These are phyloP conservation scores for Eutrema yunnanense DNA, from an alignment of 345 rosid genomes.

Conservation along the genomic window DNA sequence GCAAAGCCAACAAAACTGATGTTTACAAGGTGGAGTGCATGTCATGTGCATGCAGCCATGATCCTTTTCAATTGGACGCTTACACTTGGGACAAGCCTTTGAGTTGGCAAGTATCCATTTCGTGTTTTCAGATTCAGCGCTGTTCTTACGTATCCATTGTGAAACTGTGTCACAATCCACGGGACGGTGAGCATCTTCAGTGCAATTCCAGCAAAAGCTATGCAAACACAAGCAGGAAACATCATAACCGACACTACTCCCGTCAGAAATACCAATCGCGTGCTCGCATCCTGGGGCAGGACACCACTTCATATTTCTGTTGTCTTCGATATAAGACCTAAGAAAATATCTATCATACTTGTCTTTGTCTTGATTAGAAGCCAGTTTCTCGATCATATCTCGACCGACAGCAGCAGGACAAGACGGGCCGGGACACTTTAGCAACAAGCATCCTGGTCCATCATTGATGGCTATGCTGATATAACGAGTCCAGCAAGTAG, in stretches of 20 bases:
- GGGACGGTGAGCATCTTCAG: background rate
- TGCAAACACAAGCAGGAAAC: slow-evolving; percentile 1
- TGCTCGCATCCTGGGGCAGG: slow-evolving; percentile 10
- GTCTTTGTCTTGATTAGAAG: background rate
- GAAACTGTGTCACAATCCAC: background rate
- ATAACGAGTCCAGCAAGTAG: background rate
- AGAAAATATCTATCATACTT: background rate
- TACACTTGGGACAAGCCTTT: slow-evolving; percentile 1
- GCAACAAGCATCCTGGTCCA: slow-evolving; percentile 5
- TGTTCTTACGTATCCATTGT: background rate
- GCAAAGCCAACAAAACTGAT: slow-evolving; percentile 6
- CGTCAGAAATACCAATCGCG: background rate
- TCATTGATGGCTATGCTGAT: background rate
- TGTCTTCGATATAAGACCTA: slow-evolving; percentile 2
- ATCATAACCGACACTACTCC: background rate
- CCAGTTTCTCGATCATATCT: background rate
- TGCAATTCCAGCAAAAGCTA: slow-evolving; percentile 9
- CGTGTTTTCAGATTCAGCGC: background rate
- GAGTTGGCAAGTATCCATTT: background rate
- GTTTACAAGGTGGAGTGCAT: background rate
- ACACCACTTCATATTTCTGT: slow-evolving; percentile 6
- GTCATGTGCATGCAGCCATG: slow-evolving; percentile 9
- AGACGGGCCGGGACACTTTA: background rate
- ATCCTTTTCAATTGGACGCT: background rate
- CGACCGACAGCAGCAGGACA: background rate